Evolutionary conservation across 2,329 filamentous ascomycete species (phyloP).

Genomic region (Aspergillus spinulosporus): DNA sequence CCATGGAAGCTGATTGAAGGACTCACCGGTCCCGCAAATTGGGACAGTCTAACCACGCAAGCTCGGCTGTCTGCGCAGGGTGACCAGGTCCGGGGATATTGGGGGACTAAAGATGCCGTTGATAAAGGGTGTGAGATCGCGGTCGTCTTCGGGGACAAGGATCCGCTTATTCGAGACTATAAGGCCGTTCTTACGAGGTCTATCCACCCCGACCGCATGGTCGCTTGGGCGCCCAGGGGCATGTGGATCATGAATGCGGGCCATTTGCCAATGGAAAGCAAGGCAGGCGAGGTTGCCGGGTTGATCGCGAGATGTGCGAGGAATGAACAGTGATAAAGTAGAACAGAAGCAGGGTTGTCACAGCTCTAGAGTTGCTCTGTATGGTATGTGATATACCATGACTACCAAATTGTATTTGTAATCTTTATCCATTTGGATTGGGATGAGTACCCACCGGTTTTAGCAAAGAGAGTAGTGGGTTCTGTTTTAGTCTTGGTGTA

Average conservation of each 20-base stretch:
- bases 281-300: background rate
- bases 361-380: too few species aligned
- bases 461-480: too few species aligned
- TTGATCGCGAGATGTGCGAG: constrained; percentile 3
- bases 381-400: too few species aligned
- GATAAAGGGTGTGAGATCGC: background rate
- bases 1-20: background rate
- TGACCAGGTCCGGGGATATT: background rate
- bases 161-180: background rate
- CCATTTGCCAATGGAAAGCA: background rate
- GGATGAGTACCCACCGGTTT: too few species aligned
- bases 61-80: constrained; percentile 1
- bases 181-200: background rate
- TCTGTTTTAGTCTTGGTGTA: too few species aligned
- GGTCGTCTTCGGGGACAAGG: background rate
- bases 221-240: background rate
- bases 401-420: too few species aligned
- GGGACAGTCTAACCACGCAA: background rate
- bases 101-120: background rate
- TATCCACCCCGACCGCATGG: background rate
- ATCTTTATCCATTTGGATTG: too few species aligned
- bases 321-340: too few species aligned
- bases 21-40: background rate
- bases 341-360: too few species aligned
- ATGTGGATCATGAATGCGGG: background rate